Percentiles rank a stretch among this genome's conserved stretches.
These are phyloP conservation scores for Botrytis byssoidea DNA, from an alignment of 2,329 filamentous ascomycete genomes.

Conservation along the genomic window DNA sequence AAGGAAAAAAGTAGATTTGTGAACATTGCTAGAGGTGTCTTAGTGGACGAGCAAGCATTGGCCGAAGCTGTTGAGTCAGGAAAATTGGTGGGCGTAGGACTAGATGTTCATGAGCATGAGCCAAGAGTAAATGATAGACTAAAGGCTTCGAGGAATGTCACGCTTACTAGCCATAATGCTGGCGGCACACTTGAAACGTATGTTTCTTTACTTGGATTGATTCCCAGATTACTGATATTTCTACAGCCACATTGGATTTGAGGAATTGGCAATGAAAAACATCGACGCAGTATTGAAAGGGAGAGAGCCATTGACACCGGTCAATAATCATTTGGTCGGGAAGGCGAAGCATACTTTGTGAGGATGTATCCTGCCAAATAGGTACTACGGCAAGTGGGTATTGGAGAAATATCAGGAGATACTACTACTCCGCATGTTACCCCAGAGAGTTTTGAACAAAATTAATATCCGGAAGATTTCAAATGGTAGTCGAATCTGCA, in stretches of 20 bases:
- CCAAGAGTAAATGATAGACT: constrained; percentile 43
- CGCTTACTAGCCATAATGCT: constrained; percentile 66
- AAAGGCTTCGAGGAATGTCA: constrained; percentile 39
- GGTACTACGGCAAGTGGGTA: neutral
- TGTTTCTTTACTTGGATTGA: constrained; percentile 4
- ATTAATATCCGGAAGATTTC: neutral
- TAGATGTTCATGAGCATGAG: constrained; percentile 65
- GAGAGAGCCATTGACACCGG: constrained; percentile 35
- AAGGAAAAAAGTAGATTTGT: constrained; percentile 58
- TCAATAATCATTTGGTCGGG: constrained; percentile 35
- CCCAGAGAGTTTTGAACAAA: neutral
- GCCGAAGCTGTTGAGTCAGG: constrained; percentile 56
- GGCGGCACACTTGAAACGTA: constrained; percentile 63
- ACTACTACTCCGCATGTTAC: neutral
- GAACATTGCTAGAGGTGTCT: constrained; percentile 62
- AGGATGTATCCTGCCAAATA: neutral
- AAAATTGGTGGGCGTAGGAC: constrained; percentile 50
- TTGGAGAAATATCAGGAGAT: neutral
- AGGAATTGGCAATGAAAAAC: constrained; percentile 66
- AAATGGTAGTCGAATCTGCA: neutral
- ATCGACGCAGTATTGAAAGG: constrained; percentile 56
- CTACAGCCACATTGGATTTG: constrained; percentile 53
- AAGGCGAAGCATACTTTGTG: constrained; percentile 9
- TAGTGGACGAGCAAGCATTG: constrained; percentile 65
- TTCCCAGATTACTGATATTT: neutral